A percentile compares a stretch with the other conserved stretches of the same genome.
phyloP scores from a whole-genome alignment of 768 basidiomycete genomes.

The Naganishia friedmannii region DNA sequence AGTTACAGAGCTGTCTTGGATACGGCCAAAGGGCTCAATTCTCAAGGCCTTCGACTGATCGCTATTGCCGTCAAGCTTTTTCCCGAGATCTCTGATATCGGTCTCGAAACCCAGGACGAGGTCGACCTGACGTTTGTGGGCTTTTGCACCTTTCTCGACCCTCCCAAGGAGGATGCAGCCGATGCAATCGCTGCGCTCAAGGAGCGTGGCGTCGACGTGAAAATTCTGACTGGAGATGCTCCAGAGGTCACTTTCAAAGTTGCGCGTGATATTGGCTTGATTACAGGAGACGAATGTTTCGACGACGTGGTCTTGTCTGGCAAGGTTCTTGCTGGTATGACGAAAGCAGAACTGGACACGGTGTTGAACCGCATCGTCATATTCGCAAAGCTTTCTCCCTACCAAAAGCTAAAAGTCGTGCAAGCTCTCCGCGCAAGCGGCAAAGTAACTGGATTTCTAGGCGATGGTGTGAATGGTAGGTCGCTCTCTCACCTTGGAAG shows the following conservation, averaged over 20 bases:
- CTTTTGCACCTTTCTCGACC: conserved; percentile 7
- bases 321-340: conserved; percentile 7
- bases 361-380: not conserved
- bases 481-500: too few relatives aligned
- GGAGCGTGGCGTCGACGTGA: not conserved
- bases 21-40: too few relatives aligned
- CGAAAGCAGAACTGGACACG: not conserved
- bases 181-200: not conserved
- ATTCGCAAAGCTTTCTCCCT: not conserved
- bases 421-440: conserved; percentile 7
- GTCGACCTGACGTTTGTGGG: not conserved
- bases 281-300: not conserved
- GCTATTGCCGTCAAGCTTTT: conserved; percentile 3
- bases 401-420: not conserved
- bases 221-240: conserved; percentile 6
- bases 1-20: too few relatives aligned
- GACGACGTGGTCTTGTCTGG: conserved; percentile 8
- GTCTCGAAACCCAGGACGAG: conserved; percentile 1
- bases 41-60: not conserved
- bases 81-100: conserved; percentile 3
- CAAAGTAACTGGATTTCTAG: conserved; percentile 9
- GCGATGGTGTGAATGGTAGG: conserved; percentile 8
- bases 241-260: conserved; percentile 1
- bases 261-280: not conserved
- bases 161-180: conserved; percentile 5